Conservation (phyloP, 805 yeast genomes). For the Metschnikowia dekortorum region DNA sequence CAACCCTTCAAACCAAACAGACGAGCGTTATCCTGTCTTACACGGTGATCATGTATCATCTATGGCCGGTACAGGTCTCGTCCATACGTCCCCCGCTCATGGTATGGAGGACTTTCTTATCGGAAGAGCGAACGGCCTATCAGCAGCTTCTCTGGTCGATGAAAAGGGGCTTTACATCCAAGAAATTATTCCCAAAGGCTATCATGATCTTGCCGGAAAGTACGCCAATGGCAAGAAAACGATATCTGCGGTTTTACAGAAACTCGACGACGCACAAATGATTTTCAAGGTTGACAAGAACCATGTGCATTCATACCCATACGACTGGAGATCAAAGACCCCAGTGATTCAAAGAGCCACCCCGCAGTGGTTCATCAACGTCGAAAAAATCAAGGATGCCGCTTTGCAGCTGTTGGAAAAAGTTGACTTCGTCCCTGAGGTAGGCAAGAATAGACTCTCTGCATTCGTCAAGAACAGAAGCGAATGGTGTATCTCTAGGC, state of each 20-base stretch:
- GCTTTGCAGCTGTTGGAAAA: constrained; percentile 57
- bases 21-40: constrained; percentile 51
- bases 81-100: constrained; percentile 97
- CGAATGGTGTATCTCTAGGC: constrained; percentile 98
- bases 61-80: constrained; percentile 88
- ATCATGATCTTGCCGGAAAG: constrained; percentile 20
- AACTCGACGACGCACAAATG: constrained; percentile 42
- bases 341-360: constrained; percentile 95
- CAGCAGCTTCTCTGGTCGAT: constrained; percentile 75
- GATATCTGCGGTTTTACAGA: constrained; percentile 29
- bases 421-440: constrained; percentile 70
- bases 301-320: constrained; percentile 83
- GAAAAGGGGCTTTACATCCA: constrained; percentile 63
- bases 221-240: constrained; percentile 18
- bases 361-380: constrained; percentile 94
- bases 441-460: constrained; percentile 64
- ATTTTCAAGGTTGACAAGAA: constrained; percentile 44
- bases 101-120: constrained; percentile 88
- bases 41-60: constrained; percentile 80
- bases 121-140: constrained; percentile 54
- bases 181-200: constrained; percentile 43
- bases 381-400: constrained; percentile 60
- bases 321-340: constrained; percentile 94
- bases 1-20: constrained; percentile 47
- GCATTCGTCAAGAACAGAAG: constrained; percentile 73